Conservation (phyloP, 1,284 basidiomycete species). For the Sporisorium sorghi region DNA sequence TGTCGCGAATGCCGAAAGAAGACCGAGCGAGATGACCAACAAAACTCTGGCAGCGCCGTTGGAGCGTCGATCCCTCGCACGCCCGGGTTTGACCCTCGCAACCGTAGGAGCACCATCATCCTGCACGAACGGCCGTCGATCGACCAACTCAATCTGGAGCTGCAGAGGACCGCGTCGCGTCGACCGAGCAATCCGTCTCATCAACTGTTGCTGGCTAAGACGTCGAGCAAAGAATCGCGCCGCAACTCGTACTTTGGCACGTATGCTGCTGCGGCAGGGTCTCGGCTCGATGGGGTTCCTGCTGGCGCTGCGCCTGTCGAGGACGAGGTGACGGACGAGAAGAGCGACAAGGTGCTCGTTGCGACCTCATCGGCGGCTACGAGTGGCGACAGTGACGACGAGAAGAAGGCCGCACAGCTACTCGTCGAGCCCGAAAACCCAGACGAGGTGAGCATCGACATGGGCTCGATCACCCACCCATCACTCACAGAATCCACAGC, state of each 20-base stretch:
- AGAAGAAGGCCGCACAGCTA: conserved; percentile 15
- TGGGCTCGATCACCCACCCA: conserved; percentile 34
- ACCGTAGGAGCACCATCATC: conserved; percentile 39
- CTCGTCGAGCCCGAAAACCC: not conserved
- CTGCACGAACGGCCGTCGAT: conserved; percentile 28
- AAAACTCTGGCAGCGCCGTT: conserved; percentile 7
- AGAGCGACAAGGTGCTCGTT: conserved; percentile 6
- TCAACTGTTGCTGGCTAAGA: conserved; percentile 25
- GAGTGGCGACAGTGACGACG: conserved; percentile 10
- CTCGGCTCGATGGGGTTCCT: conserved; percentile 9
- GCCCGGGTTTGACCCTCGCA: conserved; percentile 26
- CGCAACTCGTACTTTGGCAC: conserved; percentile 26
- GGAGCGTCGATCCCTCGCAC: conserved; percentile 11
- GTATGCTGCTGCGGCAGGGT: conserved; percentile 28
- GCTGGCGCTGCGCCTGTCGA: not conserved
- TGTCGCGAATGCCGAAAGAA: conserved; percentile 7
- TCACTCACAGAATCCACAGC: conserved; percentile 40
- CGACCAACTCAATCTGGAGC: conserved; percentile 6
- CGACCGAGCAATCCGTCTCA: conserved; percentile 20
- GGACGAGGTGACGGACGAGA: conserved; percentile 6
- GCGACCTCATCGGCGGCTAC: conserved; percentile 1
- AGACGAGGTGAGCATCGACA: conserved; percentile 16
- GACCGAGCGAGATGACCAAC: conserved; percentile 16
- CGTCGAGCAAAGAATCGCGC: conserved; percentile 26
- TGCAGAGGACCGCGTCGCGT: conserved; percentile 12